phyloP scores from a whole-genome alignment of 345 rosid species.

The Aquilaria sinensis region DNA sequence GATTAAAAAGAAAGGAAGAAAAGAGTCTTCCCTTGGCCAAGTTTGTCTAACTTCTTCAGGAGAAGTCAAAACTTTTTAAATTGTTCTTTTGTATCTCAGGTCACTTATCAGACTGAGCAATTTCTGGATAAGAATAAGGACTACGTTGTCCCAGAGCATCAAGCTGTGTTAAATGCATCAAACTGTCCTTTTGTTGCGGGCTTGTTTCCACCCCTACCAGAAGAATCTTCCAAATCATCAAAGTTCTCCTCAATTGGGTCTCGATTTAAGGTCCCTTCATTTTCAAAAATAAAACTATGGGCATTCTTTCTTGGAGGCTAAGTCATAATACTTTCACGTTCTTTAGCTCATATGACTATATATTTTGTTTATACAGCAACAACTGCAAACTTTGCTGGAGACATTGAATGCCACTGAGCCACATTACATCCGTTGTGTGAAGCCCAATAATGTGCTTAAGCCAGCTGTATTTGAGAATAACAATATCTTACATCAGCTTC shows the following conservation, averaged over 20 bases:
- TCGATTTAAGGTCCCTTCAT: constrained; percentile 50
- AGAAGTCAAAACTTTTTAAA: too few species aligned
- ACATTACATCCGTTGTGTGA: constrained; percentile 92
- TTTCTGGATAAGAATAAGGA: constrained; percentile 80
- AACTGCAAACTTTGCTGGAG: constrained; percentile 90
- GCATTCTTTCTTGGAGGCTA: too few species aligned
- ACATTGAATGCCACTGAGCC: constrained; percentile 90
- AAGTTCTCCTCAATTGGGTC: constrained; percentile 78
- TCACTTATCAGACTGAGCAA: constrained; percentile 59
- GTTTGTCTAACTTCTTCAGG: too few species aligned
- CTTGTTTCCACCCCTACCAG: constrained; percentile 66
- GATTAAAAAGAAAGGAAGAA: too few species aligned
- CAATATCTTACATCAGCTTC: constrained; percentile 82
- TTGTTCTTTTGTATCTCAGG: constrained; percentile 23
- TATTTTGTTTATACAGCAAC: constrained; percentile 58
- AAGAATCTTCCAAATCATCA: constrained; percentile 67
- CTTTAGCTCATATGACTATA: too few species aligned
- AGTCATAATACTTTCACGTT: too few species aligned
- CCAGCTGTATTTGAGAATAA: constrained; percentile 81
- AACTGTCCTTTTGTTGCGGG: constrained; percentile 57
- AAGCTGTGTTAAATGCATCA: constrained; percentile 58
- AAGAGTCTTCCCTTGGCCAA: too few species aligned
- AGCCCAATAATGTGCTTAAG: constrained; percentile 93
- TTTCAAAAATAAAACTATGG: too few species aligned
- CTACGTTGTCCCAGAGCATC: constrained; percentile 78